Conservation (phyloP, 2,329 filamentous ascomycete species). For the Diplodia scrobiculata region DNA sequence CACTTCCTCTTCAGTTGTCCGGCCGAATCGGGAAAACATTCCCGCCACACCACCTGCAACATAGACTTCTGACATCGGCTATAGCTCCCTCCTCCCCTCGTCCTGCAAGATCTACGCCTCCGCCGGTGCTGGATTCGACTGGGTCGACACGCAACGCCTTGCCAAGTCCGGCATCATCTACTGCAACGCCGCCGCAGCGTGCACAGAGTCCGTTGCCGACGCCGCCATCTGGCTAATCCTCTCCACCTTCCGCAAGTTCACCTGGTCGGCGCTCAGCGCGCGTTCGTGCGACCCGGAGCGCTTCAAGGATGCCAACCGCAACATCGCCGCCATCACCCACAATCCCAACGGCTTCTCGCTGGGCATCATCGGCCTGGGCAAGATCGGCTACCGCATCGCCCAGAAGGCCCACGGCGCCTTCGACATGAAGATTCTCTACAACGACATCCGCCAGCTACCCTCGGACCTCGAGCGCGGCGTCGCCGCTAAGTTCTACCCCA, state of each 20-base stretch:
- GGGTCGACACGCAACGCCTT: constrained; percentile 59
- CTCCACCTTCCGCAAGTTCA: constrained; percentile 56
- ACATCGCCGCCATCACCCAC: constrained; percentile 31
- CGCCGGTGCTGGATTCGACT: constrained; percentile 65
- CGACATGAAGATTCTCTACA: constrained; percentile 43
- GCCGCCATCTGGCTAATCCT: constrained; percentile 63
- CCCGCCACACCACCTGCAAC: background rate
- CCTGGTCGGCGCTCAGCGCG: constrained; percentile 32
- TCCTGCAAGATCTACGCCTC: constrained; percentile 61
- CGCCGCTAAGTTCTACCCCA: constrained; percentile 36
- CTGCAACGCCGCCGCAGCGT: constrained; percentile 49
- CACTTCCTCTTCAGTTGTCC: background rate
- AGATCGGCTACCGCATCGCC: constrained; percentile 41
- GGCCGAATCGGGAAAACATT: constrained; percentile 27
- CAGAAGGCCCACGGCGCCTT: constrained; percentile 37
- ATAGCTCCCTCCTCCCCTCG: constrained; percentile 51
- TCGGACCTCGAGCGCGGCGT: constrained; percentile 31
- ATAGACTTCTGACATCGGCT: background rate
- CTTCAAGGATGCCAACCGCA: constrained; percentile 30
- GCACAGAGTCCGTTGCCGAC: constrained; percentile 69
- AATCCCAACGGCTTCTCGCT: constrained; percentile 37
- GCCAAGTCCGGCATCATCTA: constrained; percentile 58
- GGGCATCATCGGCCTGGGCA: constrained; percentile 44
- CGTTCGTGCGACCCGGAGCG: constrained; percentile 31
- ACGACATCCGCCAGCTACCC: constrained; percentile 35